These are phyloP conservation scores for Colletotrichum lupini DNA, from an alignment of 2,329 filamentous ascomycete species.

Conservation along the genomic window DNA sequence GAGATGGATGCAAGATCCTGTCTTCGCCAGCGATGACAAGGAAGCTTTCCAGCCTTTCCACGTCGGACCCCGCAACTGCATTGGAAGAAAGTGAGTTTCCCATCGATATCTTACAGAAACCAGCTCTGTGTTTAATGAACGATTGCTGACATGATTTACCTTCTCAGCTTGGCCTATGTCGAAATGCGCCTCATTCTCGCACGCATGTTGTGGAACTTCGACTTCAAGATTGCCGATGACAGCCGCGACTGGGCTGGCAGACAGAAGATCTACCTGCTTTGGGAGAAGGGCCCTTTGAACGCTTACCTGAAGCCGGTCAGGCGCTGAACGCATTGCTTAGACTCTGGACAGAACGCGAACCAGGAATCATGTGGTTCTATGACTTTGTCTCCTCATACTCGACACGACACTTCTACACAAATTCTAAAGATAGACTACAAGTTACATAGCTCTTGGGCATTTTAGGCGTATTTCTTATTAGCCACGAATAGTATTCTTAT, in stretches of 20 bases:
- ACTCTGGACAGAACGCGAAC: too few species aligned
- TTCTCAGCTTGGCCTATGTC: conserved; percentile 52
- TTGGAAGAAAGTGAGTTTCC: conserved; percentile 58
- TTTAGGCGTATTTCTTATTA: too few species aligned
- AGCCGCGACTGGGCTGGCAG: conserved; percentile 48
- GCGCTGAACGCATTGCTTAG: not conserved
- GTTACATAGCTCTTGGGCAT: too few species aligned
- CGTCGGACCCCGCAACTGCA: conserved; percentile 59
- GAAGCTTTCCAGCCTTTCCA: conserved; percentile 60
- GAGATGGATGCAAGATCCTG: conserved; percentile 42
- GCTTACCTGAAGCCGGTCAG: conserved; percentile 22
- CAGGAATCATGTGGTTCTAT: too few species aligned
- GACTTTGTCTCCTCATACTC: not conserved
- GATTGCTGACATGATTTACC: not conserved
- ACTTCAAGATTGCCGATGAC: conserved; percentile 50
- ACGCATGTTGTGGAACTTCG: conserved; percentile 58
- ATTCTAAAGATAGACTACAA: too few species aligned
- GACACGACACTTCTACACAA: too few species aligned
- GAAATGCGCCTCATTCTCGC: conserved; percentile 61
- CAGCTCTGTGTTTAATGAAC: not conserved
- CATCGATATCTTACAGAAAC: not conserved
- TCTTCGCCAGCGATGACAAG: conserved; percentile 39
- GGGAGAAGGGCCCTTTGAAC: conserved; percentile 30
- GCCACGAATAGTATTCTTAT: too few species aligned
- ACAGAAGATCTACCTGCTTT: conserved; percentile 31